Evolutionary conservation across 306 rosid species (phyloP).

Genomic region (barrel medic (Medicago truncatula)): MtrunA17r5.0-ANR NC_053042.1:34803501-34804000

Average conservation of each 20-base stretch:
- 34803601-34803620: neutral
- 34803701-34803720: neutral
- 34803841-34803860: neutral
- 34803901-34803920: neutral
- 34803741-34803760: constrained; percentile 1
- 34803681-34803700: neutral
- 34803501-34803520: neutral
- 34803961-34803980: constrained; percentile 38
- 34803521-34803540: neutral
- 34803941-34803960: constrained; percentile 35
- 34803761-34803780: neutral
- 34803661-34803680: neutral
- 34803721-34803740: neutral
- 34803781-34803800: neutral
- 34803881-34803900: constrained; percentile 2
- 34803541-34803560: neutral
- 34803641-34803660: neutral
- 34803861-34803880: neutral
- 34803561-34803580: neutral
- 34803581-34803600: neutral
- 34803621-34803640: neutral
- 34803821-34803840: neutral
- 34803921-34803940: constrained; percentile 11
- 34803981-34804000: constrained; percentile 24
- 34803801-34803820: neutral